Percentiles rank a stretch among this genome's conserved stretches.
These are phyloP conservation scores for Cystobasidiopsis lactophilus DNA, from an alignment of 768 basidiomycete genomes.

Conservation along the genomic window DNA sequence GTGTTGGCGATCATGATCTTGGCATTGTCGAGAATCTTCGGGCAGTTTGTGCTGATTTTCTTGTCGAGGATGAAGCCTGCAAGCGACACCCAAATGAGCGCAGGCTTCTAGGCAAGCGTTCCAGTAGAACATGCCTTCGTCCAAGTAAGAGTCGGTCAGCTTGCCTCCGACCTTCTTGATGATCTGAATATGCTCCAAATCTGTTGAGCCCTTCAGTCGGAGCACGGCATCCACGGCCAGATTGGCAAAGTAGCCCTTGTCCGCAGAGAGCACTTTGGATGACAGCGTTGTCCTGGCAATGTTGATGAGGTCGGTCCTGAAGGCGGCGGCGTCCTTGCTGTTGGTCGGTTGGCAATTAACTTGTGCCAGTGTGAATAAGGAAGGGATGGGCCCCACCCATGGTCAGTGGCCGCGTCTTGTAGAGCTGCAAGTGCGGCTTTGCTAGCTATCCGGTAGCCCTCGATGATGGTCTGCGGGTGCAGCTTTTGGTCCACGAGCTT, in stretches of 20 bases:
- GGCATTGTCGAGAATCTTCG: slow-evolving; percentile 79
- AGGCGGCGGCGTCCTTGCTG: slow-evolving; percentile 47
- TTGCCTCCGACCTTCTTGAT: slow-evolving; percentile 99
- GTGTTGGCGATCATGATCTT: slow-evolving; percentile 96
- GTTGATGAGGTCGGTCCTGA: slow-evolving; percentile 80
- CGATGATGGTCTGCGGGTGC: slow-evolving; percentile 93
- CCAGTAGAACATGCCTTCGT: slow-evolving; percentile 52
- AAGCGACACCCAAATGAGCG: not conserved
- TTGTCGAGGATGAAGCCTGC: slow-evolving; percentile 95
- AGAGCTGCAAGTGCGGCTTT: slow-evolving; percentile 61
- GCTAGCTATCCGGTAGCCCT: slow-evolving; percentile 86
- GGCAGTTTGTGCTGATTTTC: slow-evolving; percentile 75
- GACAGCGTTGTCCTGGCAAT: slow-evolving; percentile 90
- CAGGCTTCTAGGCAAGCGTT: no score
- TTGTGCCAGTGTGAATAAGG: not conserved
- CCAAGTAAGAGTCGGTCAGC: slow-evolving; percentile 89
- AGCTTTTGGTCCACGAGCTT: slow-evolving; percentile 77
- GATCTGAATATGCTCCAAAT: slow-evolving; percentile 94
- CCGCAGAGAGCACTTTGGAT: slow-evolving; percentile 85
- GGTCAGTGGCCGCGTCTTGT: slow-evolving; percentile 57
- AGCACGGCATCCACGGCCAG: slow-evolving; percentile 93
- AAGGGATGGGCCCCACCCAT: slow-evolving; percentile 37
- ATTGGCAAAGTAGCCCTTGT: slow-evolving; percentile 95
- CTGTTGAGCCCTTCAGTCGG: slow-evolving; percentile 65
- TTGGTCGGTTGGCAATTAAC: no score